These are phyloP conservation scores for Rhizophagus clarus DNA, from an alignment of 192 early-diverging fungal genomes.

Conservation along the genomic window DNA sequence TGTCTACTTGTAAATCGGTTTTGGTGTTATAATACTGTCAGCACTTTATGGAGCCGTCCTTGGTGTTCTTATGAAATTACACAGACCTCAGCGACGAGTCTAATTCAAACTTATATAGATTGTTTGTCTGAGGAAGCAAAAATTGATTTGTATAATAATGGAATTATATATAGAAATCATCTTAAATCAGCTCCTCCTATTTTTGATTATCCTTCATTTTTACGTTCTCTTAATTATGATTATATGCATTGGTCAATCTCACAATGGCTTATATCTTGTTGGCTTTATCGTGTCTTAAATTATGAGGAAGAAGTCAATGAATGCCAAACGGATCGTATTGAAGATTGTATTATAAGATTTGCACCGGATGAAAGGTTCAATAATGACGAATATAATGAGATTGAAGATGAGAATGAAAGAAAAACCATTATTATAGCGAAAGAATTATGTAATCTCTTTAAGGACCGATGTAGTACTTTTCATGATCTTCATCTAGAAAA, in stretches of 20 bases:
- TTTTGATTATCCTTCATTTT: slow-evolving; percentile 9
- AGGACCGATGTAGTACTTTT: neutral
- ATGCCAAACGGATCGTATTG: neutral
- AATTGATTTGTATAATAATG: neutral
- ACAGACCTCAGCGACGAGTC: neutral
- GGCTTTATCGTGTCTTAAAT: slow-evolving; percentile 7
- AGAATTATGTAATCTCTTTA: slow-evolving; percentile 12
- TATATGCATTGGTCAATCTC: slow-evolving; percentile 3
- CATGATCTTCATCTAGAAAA: neutral
- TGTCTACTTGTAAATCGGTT: neutral
- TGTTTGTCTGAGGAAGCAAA: slow-evolving; percentile 3
- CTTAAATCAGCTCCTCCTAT: neutral
- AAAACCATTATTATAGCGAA: neutral
- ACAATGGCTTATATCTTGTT: slow-evolving; percentile 8
- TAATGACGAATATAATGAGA: neutral
- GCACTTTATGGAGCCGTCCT: neutral
- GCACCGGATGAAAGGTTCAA: neutral
- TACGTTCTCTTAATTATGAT: slow-evolving; percentile 1
- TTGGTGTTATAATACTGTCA: slow-evolving; percentile 1
- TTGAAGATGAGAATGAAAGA: neutral
- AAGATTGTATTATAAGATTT: neutral
- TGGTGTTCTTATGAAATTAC: neutral
- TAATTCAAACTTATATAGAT: slow-evolving; percentile 1
- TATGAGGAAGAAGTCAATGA: neutral
- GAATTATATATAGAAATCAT: neutral